These are phyloP conservation scores for Capsella bursapastoris DNA, from an alignment of 345 rosid genomes.

Conservation along the genomic window DNA sequence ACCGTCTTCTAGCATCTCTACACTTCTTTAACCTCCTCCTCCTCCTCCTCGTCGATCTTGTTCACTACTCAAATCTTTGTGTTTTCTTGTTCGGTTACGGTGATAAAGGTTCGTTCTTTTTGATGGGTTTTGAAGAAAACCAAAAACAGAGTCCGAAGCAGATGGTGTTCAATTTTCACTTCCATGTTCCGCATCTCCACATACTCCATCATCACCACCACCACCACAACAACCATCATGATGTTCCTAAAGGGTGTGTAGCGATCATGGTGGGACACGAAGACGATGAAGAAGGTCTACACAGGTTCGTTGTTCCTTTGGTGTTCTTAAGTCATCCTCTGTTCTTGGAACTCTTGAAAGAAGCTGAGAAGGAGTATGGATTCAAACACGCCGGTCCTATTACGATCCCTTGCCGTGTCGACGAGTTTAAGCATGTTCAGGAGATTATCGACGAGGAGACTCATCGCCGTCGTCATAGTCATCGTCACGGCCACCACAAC, in stretches of 20 bases:
- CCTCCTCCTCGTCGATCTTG: background rate
- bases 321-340: slow-evolving; percentile 79
- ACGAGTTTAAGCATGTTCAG: slow-evolving; percentile 72
- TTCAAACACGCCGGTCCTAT: slow-evolving; percentile 81
- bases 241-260: slow-evolving; percentile 74
- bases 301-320: slow-evolving; percentile 80
- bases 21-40: slow-evolving; percentile 20
- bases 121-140: slow-evolving; percentile 49
- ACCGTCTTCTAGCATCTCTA: slow-evolving; percentile 45
- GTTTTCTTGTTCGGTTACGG: slow-evolving; percentile 22
- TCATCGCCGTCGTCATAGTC: slow-evolving; percentile 51
- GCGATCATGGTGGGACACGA: slow-evolving; percentile 84
- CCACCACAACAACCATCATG: slow-evolving; percentile 41
- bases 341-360: slow-evolving; percentile 64
- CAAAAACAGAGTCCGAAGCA: slow-evolving; percentile 37
- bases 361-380: slow-evolving; percentile 83
- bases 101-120: slow-evolving; percentile 22
- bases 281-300: slow-evolving; percentile 56
- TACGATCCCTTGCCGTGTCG: slow-evolving; percentile 81
- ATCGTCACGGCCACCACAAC: slow-evolving; percentile 40
- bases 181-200: slow-evolving; percentile 54
- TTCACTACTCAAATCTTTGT: slow-evolving; percentile 6
- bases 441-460: slow-evolving; percentile 69
- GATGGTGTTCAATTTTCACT: slow-evolving; percentile 56
- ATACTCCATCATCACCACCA: slow-evolving; percentile 38